These are phyloP conservation scores for Sugiyamaella castrensis DNA, from an alignment of 1,139 yeast genomes.

Conservation along the genomic window DNA sequence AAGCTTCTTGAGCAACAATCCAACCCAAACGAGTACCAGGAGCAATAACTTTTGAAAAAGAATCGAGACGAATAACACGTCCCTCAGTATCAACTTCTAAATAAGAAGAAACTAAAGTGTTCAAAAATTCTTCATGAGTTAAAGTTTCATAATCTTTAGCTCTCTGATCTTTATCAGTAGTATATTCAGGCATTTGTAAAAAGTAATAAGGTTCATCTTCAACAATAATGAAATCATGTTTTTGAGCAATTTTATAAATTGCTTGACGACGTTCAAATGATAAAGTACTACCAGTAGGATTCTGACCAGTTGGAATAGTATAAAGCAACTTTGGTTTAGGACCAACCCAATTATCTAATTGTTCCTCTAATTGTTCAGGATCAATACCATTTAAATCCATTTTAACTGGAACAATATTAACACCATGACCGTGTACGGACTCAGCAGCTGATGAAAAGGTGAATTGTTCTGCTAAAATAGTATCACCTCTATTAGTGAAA, in stretches of 20 bases:
- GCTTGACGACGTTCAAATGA: conserved; percentile 66
- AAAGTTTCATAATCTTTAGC: conserved; percentile 35
- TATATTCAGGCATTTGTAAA: conserved; percentile 78
- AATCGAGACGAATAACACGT: conserved; percentile 84
- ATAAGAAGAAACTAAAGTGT: conserved; percentile 74
- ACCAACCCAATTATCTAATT: conserved; percentile 68
- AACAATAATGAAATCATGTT: conserved; percentile 73
- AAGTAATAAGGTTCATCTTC: conserved; percentile 97
- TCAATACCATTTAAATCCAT: conserved; percentile 79
- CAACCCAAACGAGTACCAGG: conserved; percentile 93
- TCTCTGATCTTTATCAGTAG: conserved; percentile 28
- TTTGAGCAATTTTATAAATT: conserved; percentile 68
- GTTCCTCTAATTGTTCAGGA: conserved; percentile 64
- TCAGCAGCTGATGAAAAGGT: conserved; percentile 83
- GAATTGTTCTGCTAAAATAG: conserved; percentile 76
- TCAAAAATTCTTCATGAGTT: conserved; percentile 51
- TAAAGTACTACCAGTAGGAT: conserved; percentile 87
- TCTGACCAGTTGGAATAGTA: conserved; percentile 90
- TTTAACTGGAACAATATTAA: conserved; percentile 65
- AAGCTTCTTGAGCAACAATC: conserved; percentile 69
- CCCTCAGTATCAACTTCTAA: conserved; percentile 80
- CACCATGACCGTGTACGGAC: conserved; percentile 71
- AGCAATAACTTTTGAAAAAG: conserved; percentile 88
- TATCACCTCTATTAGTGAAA: conserved; percentile 73
- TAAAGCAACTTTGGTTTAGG: conserved; percentile 76